phyloP scores from a whole-genome alignment of 345 rosid genomes.

The Salix udensis region DNA sequence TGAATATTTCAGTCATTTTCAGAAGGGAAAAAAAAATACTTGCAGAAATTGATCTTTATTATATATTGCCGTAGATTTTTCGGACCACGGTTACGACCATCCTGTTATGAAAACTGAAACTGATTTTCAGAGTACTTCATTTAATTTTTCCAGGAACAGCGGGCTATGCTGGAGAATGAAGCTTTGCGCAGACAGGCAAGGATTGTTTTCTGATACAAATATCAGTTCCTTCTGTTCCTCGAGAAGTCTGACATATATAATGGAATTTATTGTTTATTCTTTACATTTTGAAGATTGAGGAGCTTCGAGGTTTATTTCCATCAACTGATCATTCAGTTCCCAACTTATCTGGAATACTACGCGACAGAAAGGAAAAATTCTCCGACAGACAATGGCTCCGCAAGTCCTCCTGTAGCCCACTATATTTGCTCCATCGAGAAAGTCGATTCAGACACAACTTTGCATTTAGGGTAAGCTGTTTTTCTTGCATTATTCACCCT shows the following conservation, averaged over 20 bases:
- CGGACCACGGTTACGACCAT: neutral
- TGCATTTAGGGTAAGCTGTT: slow-evolving; percentile 68
- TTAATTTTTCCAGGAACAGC: slow-evolving; percentile 57
- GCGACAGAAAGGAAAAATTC: slow-evolving; percentile 47
- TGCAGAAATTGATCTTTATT: neutral
- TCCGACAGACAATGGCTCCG: slow-evolving; percentile 26
- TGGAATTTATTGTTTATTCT: neutral
- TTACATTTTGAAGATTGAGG: slow-evolving; percentile 52
- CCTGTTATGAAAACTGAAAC: neutral
- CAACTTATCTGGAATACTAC: slow-evolving; percentile 50
- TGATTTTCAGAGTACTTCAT: neutral
- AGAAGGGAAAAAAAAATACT: neutral
- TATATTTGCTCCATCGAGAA: slow-evolving; percentile 36
- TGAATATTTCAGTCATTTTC: neutral
- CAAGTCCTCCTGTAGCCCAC: slow-evolving; percentile 35
- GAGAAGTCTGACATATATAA: neutral
- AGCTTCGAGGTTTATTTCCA: slow-evolving; percentile 68
- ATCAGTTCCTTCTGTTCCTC: neutral
- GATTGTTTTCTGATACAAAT: slow-evolving; percentile 9
- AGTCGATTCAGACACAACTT: slow-evolving; percentile 76
- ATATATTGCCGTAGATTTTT: neutral
- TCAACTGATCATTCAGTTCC: slow-evolving; percentile 36
- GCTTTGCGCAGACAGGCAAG: slow-evolving; percentile 80
- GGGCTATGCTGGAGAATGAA: slow-evolving; percentile 79
- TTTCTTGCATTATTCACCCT: slow-evolving; percentile 1